Percentiles rank a stretch among this genome's conserved stretches.
Evolutionary conservation across 1,284 basidiomycete species (phyloP).

Genomic region (Ceratorhiza oryzae-sativae): DNA sequence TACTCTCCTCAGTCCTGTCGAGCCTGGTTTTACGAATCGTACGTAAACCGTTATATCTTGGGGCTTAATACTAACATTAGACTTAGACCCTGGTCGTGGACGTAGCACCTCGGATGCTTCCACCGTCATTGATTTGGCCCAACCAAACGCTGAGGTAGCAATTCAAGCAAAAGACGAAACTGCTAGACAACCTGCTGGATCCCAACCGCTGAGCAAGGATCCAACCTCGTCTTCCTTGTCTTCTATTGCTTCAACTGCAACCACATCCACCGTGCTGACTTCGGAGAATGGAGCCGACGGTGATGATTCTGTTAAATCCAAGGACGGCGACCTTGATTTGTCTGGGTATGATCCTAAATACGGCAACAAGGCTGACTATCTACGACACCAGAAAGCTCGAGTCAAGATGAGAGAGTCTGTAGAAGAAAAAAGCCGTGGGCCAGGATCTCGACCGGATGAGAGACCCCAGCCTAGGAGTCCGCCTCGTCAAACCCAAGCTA

Average conservation of each 20-base stretch:
- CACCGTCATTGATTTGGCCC: conserved; percentile 13
- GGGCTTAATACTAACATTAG: neutral
- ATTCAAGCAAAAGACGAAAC: conserved; percentile 20
- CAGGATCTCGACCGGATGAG: conserved; percentile 13
- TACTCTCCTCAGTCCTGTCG: conserved; percentile 10
- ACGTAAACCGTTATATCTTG: neutral
- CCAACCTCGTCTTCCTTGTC: conserved; percentile 24
- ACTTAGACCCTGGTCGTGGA: neutral
- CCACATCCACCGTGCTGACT: conserved; percentile 4
- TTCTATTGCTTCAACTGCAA: conserved; percentile 9
- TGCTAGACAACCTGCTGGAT: conserved; percentile 21
- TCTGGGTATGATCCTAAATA: conserved; percentile 38
- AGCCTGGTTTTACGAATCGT: conserved; percentile 1
- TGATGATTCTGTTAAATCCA: neutral
- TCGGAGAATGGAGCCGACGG: conserved; percentile 13
- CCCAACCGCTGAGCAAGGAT: conserved; percentile 13
- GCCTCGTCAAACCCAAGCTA: neutral
- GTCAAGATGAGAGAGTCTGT: conserved; percentile 23
- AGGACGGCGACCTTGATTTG: neutral
- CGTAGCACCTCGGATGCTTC: conserved; percentile 22
- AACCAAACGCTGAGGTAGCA: neutral
- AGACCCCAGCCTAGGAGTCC: conserved; percentile 3
- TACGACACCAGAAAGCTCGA: conserved; percentile 33
- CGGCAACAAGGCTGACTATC: conserved; percentile 31
- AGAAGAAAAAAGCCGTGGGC: conserved; percentile 26